Evolutionary conservation across 2,329 filamentous ascomycete genomes (phyloP).

Genomic region (Mariannaea elegans): DNA sequence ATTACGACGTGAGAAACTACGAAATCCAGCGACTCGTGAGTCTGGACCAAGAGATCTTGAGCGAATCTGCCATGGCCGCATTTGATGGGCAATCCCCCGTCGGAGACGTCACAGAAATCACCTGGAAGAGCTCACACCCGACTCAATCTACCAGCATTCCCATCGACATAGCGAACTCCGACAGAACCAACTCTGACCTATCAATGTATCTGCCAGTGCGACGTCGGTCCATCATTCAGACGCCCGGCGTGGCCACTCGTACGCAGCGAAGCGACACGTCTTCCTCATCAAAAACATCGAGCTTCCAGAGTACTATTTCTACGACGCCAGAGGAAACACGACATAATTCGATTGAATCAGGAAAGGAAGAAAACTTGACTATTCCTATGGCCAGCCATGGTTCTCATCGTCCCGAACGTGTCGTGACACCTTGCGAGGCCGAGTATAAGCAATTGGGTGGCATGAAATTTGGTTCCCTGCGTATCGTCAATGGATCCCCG

Average conservation of each 20-base stretch:
- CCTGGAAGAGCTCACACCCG: slow-evolving; percentile 30
- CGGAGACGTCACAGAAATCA: slow-evolving; percentile 33
- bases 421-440: slow-evolving; percentile 56
- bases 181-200: slow-evolving; percentile 55
- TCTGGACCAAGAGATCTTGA: slow-evolving; percentile 25
- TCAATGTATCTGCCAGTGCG: slow-evolving; percentile 58
- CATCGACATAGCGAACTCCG: slow-evolving; percentile 49
- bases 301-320: slow-evolving; percentile 50
- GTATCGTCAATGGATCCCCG: slow-evolving; percentile 69
- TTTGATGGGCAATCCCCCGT: slow-evolving; percentile 22
- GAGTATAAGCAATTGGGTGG: slow-evolving; percentile 69
- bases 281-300: slow-evolving; percentile 41
- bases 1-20: slow-evolving; percentile 29
- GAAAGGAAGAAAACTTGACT: slow-evolving; percentile 44
- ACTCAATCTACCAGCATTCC: slow-evolving; percentile 23
- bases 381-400: slow-evolving; percentile 41
- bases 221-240: slow-evolving; percentile 58
- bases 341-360: slow-evolving; percentile 51
- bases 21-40: slow-evolving; percentile 28
- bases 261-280: slow-evolving; percentile 34
- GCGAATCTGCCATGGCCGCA: slow-evolving; percentile 24
- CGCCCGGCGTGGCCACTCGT: slow-evolving; percentile 60
- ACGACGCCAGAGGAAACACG: slow-evolving; percentile 50
- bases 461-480: slow-evolving; percentile 69
- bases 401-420: slow-evolving; percentile 35